phyloP scores from a whole-genome alignment of 805 yeast genomes.

The Zygoascus biomembranicola region DNA sequence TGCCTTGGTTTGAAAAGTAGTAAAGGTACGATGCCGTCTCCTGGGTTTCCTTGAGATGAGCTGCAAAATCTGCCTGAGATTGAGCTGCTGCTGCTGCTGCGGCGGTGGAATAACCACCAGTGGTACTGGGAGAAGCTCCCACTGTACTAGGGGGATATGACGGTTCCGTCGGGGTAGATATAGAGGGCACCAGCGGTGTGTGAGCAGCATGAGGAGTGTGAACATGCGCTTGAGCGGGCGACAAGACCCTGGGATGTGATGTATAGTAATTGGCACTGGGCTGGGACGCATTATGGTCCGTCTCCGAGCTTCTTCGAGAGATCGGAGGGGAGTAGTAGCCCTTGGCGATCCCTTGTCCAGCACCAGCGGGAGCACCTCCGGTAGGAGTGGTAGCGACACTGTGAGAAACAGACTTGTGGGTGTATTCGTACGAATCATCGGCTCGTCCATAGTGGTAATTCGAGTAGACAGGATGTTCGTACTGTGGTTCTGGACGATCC shows the following conservation, averaged over 20 bases:
- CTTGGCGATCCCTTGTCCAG: background rate
- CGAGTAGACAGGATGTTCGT: background rate
- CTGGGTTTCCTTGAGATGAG: conserved; percentile 10
- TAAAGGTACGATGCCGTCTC: conserved; percentile 17
- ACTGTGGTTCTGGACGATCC: background rate
- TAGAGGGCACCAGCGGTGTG: background rate
- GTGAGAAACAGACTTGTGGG: background rate
- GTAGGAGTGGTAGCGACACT: background rate
- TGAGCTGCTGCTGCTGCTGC: background rate
- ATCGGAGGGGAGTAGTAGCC: conserved; percentile 9
- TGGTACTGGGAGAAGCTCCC: background rate
- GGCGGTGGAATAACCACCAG: background rate
- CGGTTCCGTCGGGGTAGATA: background rate
- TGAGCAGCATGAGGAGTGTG: background rate
- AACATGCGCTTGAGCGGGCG: background rate
- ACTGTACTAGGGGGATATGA: background rate
- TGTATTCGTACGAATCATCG: background rate
- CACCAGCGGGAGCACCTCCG: background rate
- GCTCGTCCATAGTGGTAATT: background rate
- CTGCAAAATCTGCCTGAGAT: background rate
- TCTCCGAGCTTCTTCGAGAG: conserved; percentile 9
- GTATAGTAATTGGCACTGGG: background rate
- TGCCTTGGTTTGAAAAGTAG: conserved; percentile 9
- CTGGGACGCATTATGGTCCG: background rate
- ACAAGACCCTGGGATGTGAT: background rate